These are phyloP conservation scores for Gleditsia sinensis DNA, from an alignment of 306 rosid genomes.

Conservation along the genomic window DNA sequence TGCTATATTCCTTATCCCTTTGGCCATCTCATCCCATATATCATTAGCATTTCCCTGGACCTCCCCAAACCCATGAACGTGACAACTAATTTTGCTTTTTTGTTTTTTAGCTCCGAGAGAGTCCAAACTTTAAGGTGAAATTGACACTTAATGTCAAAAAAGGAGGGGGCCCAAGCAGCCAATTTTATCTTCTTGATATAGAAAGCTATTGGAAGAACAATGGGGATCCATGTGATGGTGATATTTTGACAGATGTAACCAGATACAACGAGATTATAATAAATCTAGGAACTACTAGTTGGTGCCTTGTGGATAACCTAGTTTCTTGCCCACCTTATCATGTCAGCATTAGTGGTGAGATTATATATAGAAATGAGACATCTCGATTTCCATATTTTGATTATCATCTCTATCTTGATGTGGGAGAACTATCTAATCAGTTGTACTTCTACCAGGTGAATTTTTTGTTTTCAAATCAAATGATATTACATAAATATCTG, in stretches of 20 bases:
- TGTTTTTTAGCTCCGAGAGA: background rate
- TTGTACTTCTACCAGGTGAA: constrained; percentile 62
- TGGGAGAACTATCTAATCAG: constrained; percentile 51
- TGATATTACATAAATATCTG: background rate
- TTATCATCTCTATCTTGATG: constrained; percentile 65
- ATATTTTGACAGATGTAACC: background rate
- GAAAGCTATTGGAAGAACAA: background rate
- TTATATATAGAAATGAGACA: constrained; percentile 51
- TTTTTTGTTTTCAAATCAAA: background rate
- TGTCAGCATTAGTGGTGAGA: constrained; percentile 42
- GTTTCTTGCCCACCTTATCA: constrained; percentile 60
- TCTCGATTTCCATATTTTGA: constrained; percentile 58
- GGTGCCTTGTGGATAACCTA: constrained; percentile 32
- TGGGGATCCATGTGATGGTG: background rate
- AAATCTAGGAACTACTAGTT: background rate
- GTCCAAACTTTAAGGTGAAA: background rate
- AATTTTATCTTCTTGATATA: background rate
- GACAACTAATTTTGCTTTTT: background rate
- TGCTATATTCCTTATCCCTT: too few species aligned
- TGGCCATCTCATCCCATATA: too few species aligned
- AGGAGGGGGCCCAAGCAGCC: background rate
- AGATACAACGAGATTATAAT: background rate
- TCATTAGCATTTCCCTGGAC: too few species aligned
- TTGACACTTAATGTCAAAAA: background rate
- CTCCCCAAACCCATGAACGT: too few species aligned